phyloP scores from a whole-genome alignment of 148 eudicot genomes.

The Diospyros kaki region DNA sequence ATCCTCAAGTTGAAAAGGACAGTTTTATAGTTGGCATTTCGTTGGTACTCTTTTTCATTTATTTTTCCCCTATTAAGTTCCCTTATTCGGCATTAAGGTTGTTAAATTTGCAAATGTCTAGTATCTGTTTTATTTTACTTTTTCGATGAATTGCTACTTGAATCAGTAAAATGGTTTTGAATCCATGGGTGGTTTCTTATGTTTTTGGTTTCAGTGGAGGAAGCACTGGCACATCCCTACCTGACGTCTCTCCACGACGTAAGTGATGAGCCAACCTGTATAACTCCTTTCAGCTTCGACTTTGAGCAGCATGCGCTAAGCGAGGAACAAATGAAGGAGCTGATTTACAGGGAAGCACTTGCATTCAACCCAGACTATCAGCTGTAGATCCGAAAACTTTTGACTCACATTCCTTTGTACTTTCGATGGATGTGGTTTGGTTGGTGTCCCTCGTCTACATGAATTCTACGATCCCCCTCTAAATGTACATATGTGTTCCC shows the following conservation, averaged over 20 bases:
- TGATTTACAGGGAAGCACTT: conserved; percentile 80
- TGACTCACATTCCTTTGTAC: not conserved
- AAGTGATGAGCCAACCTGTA: conserved; percentile 79
- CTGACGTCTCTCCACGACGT: conserved; percentile 75
- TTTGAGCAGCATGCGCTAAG: conserved; percentile 84
- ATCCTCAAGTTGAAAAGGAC: not conserved
- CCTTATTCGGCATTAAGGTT: too few relatives aligned
- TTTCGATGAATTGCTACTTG: too few relatives aligned
- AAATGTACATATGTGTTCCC: conserved; percentile 21
- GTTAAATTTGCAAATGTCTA: too few relatives aligned
- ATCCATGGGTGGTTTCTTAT: not conserved
- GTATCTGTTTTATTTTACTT: too few relatives aligned
- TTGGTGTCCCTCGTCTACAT: conserved; percentile 6
- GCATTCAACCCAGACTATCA: conserved; percentile 90
- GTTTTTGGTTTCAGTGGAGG: conserved; percentile 62
- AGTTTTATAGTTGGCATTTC: too few relatives aligned
- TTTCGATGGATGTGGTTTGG: conserved; percentile 7
- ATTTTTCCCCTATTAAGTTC: too few relatives aligned
- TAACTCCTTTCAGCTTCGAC: conserved; percentile 76
- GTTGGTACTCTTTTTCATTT: too few relatives aligned
- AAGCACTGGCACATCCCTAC: conserved; percentile 88
- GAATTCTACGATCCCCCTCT: not conserved
- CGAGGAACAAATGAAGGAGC: conserved; percentile 94
- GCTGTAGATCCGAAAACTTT: not conserved
- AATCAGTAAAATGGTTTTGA: not conserved